Percentiles rank a stretch among this genome's conserved stretches.
Evolutionary conservation across 306 rosid genomes (phyloP).

Genomic region (Dryas drummondii): DNA sequence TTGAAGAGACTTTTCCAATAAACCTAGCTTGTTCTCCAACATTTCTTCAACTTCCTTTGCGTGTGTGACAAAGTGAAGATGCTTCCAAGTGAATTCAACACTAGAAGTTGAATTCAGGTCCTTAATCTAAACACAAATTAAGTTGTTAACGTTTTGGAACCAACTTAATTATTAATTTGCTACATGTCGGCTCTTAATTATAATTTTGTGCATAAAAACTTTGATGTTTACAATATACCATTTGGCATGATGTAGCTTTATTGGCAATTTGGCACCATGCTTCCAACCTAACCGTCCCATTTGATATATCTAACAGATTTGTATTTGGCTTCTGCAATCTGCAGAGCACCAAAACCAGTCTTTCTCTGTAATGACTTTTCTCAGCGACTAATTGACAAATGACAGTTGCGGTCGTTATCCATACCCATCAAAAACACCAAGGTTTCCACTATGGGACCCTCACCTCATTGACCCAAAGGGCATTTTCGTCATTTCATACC

Average conservation of each 20-base stretch:
- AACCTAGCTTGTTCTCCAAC: background rate
- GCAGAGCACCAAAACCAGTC: no score
- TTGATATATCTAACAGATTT: no score
- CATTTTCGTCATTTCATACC: conserved; percentile 5
- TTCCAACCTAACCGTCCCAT: no score
- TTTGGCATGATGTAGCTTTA: background rate
- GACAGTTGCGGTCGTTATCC: conserved; percentile 24
- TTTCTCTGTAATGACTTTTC: conserved; percentile 34
- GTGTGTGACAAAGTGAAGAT: background rate
- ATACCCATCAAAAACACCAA: background rate
- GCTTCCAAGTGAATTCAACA: no score
- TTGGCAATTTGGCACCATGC: no score
- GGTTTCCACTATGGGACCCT: conserved; percentile 24
- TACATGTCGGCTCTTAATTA: no score
- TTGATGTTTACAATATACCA: background rate
- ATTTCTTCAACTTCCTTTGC: background rate
- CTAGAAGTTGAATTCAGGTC: no score
- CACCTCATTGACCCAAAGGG: conserved; percentile 11
- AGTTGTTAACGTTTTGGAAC: no score
- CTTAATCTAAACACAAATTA: no score
- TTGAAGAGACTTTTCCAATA: background rate
- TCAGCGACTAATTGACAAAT: background rate
- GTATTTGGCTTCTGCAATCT: no score
- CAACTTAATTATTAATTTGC: no score
- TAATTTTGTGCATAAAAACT: background rate